Percentiles rank a stretch among this genome's conserved stretches.
These are phyloP conservation scores for Pyrus betulifolia DNA, from an alignment of 306 rosid genomes.

Conservation along the genomic window DNA sequence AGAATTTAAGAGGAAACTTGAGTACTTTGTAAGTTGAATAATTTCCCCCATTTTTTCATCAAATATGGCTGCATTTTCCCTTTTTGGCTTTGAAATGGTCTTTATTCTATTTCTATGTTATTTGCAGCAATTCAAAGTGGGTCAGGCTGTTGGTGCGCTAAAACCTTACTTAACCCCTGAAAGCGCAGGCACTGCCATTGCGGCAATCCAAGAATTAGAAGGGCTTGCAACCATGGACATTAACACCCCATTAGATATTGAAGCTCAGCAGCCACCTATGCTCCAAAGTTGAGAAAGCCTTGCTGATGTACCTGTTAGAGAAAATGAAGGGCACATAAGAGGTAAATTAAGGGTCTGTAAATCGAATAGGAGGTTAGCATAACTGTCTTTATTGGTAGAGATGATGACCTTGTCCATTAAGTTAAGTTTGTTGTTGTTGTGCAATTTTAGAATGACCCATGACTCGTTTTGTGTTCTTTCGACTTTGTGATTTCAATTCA, in stretches of 20 bases:
- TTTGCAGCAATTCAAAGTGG: constrained; percentile 67
- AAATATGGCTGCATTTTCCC: neutral
- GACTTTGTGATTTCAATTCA: constrained; percentile 8
- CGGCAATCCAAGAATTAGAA: constrained; percentile 69
- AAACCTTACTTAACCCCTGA: constrained; percentile 59
- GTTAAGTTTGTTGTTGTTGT: constrained; percentile 42
- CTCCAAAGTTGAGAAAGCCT: constrained; percentile 19
- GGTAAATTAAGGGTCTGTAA: constrained; percentile 41
- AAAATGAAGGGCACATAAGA: constrained; percentile 34
- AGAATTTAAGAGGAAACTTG: constrained; percentile 60
- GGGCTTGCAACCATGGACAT: constrained; percentile 54
- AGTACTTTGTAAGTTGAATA: constrained; percentile 54
- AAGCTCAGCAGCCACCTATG: constrained; percentile 28
- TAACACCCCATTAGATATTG: constrained; percentile 42
- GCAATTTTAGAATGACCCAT: constrained; percentile 15
- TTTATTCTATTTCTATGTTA: constrained; percentile 1
- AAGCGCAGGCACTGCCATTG: constrained; percentile 41
- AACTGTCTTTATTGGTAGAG: constrained; percentile 38
- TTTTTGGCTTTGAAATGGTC: neutral
- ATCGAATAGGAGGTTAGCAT: constrained; percentile 60
- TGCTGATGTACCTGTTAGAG: constrained; percentile 25
- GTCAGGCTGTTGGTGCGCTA: constrained; percentile 50
- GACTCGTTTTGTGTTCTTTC: neutral
- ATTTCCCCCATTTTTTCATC: neutral
- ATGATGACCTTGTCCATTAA: constrained; percentile 37